Evolutionary conservation across 805 yeast genomes (phyloP).

Genomic region (Cyberlindnera amylophila): DNA sequence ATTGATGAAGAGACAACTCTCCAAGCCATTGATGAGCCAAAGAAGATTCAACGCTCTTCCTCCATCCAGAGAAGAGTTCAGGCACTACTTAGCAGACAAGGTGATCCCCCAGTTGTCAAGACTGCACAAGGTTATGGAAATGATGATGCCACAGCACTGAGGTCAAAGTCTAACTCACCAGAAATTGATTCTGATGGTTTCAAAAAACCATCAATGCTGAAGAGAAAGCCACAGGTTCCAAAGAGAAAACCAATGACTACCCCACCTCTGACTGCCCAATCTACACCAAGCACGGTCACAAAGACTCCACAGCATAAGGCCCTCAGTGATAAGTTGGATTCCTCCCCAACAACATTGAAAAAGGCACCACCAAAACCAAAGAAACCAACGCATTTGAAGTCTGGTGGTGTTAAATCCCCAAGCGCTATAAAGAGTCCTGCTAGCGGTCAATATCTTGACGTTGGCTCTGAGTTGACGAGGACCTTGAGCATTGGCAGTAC

Average conservation of each 20-base stretch:
- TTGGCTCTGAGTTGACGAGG: slow-evolving; percentile 3
- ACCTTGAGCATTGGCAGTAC: slow-evolving; percentile 11
- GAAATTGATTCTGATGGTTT: slow-evolving; percentile 27
- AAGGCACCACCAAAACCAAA: slow-evolving; percentile 56
- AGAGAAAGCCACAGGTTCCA: slow-evolving; percentile 17
- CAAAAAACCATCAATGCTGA: slow-evolving; percentile 23
- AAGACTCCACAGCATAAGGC: slow-evolving; percentile 14
- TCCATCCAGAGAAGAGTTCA: slow-evolving; percentile 29
- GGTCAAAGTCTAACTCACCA: slow-evolving; percentile 33
- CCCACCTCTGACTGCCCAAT: slow-evolving; percentile 26
- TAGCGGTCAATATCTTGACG: slow-evolving; percentile 3
- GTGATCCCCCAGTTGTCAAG: slow-evolving; percentile 44
- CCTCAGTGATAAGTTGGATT: slow-evolving; percentile 3
- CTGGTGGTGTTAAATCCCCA: slow-evolving; percentile 11
- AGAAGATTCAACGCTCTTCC: slow-evolving; percentile 18
- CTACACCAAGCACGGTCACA: slow-evolving; percentile 27
- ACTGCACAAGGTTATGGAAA: slow-evolving; percentile 84
- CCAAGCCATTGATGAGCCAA: slow-evolving; percentile 6
- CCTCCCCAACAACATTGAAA: slow-evolving; percentile 20
- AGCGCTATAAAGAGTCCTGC: slow-evolving; percentile 19
- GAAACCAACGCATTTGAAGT: slow-evolving; percentile 54
- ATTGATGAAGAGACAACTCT: slow-evolving; percentile 23
- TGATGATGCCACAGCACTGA: slow-evolving; percentile 39
- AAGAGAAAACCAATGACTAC: slow-evolving; percentile 19
- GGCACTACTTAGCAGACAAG: slow-evolving; percentile 31